Evolutionary conservation across 768 basidiomycete species (phyloP), one percentile per base, ranked within the genome.

Genomic region (Amanita subjunquillea): DNA sequence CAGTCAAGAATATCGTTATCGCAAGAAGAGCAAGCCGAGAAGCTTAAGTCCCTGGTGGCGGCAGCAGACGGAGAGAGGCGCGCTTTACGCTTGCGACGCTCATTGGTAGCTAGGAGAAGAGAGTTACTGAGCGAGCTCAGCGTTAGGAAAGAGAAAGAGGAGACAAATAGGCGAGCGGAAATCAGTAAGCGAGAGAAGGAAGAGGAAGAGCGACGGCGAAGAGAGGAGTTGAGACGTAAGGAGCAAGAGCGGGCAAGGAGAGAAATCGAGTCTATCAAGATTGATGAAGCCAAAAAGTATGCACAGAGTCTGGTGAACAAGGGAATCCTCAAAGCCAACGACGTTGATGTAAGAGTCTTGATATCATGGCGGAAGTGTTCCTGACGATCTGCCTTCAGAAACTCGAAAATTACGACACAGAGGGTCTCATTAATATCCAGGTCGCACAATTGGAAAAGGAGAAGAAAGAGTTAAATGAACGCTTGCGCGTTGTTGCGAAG

Each of bases 401-500:
- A 62, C 76, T 93, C 66, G 87, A 91, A 59, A 82, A 80, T 48
- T 74, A 88, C 56, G 91, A 91, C 65, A 92, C 91, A 7, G 85
- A 89, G 60, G 81, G 82, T 44, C 79, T 98, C 56, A 85, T 97
- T 66, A 80, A 78, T 29, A 80, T 96, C 58, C 93, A 96, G 66
- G 92, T 96, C 36, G 85, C 91, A 58, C 92, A 97, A 63, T 76
- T 97, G 42, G 96, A 96, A 72, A 96, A 95, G 71, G 94, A 98
- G 71, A 95, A 93, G 76, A 85, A 82, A 60, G 88, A 92, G 58
- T 73, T 90, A 57, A 77, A 76, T 53, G 88, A 92, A 60, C 79
- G 87, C 20, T 75, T 95, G 45, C 84, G 91, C 22, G 80, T 94
- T 57, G 77, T 85, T 41, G 65, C 83, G 36, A 98, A 98, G 70